Conservation (phyloP, 2,329 filamentous ascomycete species). For the Escovopsis weberi region DNA sequence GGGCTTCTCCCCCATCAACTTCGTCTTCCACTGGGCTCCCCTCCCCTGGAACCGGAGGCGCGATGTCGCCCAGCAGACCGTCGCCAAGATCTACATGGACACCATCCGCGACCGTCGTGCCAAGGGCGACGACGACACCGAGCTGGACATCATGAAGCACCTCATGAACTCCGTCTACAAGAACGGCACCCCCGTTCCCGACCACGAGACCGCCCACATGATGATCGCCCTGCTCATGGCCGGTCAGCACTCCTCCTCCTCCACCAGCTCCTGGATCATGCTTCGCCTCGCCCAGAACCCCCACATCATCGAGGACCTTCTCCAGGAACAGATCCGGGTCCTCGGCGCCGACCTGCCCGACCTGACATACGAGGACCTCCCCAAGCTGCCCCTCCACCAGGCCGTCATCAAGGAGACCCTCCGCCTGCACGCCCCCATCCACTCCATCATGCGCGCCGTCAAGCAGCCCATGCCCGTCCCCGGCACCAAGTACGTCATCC, state of each 20-base stretch:
- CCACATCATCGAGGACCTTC: constrained; percentile 65
- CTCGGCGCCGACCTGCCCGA: constrained; percentile 63
- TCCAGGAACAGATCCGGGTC: constrained; percentile 62
- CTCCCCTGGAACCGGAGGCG: constrained; percentile 78
- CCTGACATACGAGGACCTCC: constrained; percentile 62
- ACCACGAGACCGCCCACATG: constrained; percentile 78
- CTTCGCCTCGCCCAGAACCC: constrained; percentile 66
- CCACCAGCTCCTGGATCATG: constrained; percentile 73
- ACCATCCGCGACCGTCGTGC: constrained; percentile 61
- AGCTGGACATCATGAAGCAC: constrained; percentile 76
- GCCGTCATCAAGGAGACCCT: constrained; percentile 86
- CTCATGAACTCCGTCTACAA: constrained; percentile 79
- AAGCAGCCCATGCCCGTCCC: constrained; percentile 76
- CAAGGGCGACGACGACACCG: constrained; percentile 31
- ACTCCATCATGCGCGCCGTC: constrained; percentile 87
- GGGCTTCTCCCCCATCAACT: constrained; percentile 82
- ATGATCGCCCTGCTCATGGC: constrained; percentile 92
- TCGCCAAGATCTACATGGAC: constrained; percentile 69
- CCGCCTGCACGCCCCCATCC: constrained; percentile 80
- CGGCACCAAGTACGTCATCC: constrained; percentile 70
- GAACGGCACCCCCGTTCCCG: constrained; percentile 62
- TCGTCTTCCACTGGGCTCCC: constrained; percentile 77
- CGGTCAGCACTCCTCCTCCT: constrained; percentile 78
- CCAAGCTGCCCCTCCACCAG: constrained; percentile 66
- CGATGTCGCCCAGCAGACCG: constrained; percentile 64